Percentiles rank a stretch among this genome's conserved stretches.
phyloP scores from a whole-genome alignment of 345 rosid genomes.

The Luvunga scandens region DNA sequence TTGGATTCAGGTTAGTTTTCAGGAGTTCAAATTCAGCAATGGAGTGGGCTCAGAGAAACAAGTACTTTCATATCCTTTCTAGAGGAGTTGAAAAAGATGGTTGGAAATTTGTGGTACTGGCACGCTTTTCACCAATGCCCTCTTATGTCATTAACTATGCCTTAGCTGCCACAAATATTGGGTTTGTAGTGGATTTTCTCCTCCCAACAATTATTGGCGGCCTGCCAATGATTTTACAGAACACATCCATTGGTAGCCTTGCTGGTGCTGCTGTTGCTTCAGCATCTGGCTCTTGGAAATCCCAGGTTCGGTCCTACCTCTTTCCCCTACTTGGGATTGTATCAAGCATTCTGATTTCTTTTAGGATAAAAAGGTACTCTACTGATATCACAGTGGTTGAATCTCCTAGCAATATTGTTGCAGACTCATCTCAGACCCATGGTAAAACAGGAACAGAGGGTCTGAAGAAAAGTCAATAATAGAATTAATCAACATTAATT shows the following conservation, averaged over 20 bases:
- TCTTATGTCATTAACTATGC: conserved; percentile 87
- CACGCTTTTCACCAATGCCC: conserved; percentile 93
- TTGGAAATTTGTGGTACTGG: conserved; percentile 93
- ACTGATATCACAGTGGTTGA: conserved; percentile 35
- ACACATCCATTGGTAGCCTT: conserved; percentile 90
- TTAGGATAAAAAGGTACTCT: conserved; percentile 74
- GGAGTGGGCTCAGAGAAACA: conserved; percentile 68
- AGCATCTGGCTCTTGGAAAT: conserved; percentile 57
- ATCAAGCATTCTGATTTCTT: conserved; percentile 78
- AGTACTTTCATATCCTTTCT: conserved; percentile 67
- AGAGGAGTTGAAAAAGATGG: conserved; percentile 90
- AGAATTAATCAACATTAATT: not conserved
- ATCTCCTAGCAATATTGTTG: conserved; percentile 22
- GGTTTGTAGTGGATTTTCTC: conserved; percentile 78
- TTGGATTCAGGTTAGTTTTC: conserved; percentile 58
- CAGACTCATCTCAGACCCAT: conserved; percentile 18
- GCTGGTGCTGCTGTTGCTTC: conserved; percentile 92
- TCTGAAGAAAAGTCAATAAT: conserved; percentile 22
- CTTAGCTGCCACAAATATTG: conserved; percentile 78
- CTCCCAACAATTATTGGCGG: conserved; percentile 82
- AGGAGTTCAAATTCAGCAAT: conserved; percentile 61
- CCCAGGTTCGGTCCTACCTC: conserved; percentile 63
- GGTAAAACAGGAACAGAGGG: conserved; percentile 11
- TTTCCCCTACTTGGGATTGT: conserved; percentile 70
- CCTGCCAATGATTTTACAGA: conserved; percentile 93